phyloP scores from a whole-genome alignment of 192 early-diverging fungal genomes.

The Coemansia sp. region DNA sequence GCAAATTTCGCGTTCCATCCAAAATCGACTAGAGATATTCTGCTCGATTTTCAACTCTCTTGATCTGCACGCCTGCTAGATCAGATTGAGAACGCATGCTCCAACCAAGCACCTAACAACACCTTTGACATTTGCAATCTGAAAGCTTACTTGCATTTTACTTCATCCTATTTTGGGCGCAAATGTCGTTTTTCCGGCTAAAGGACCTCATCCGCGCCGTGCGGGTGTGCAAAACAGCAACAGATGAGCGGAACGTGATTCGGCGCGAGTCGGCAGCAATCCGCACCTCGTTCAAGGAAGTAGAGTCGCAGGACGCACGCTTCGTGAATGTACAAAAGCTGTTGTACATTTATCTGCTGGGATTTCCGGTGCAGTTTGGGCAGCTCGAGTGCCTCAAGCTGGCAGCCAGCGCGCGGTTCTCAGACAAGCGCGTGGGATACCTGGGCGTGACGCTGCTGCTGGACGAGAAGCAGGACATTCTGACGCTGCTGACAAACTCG shows the following conservation, averaged over 20 bases:
- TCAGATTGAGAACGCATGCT: too few species aligned
- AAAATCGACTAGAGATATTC: too few species aligned
- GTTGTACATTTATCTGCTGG: constrained; percentile 97
- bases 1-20: neutral
- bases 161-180: too few species aligned
- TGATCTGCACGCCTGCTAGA: neutral
- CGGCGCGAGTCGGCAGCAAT: constrained; percentile 94
- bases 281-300: constrained; percentile 95
- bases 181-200: constrained; percentile 57
- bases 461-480: constrained; percentile 96
- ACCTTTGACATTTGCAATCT: too few species aligned
- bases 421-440: constrained; percentile 98
- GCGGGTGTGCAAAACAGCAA: constrained; percentile 95
- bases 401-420: constrained; percentile 87
- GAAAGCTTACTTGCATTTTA: too few species aligned
- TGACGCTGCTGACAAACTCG: constrained; percentile 97
- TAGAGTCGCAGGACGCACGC: constrained; percentile 79
- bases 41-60: neutral
- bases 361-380: constrained; percentile 98
- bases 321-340: constrained; percentile 96
- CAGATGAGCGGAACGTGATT: constrained; percentile 97
- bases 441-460: constrained; percentile 96
- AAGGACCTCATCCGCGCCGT: constrained; percentile 96
- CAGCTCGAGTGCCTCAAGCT: constrained; percentile 99
- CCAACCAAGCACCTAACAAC: too few species aligned